A percentile compares a stretch with the other conserved stretches of the same genome.
These are phyloP conservation scores for Ascomycota sp. DNA, from an alignment of 2,329 filamentous ascomycete genomes.

Conservation along the genomic window DNA sequence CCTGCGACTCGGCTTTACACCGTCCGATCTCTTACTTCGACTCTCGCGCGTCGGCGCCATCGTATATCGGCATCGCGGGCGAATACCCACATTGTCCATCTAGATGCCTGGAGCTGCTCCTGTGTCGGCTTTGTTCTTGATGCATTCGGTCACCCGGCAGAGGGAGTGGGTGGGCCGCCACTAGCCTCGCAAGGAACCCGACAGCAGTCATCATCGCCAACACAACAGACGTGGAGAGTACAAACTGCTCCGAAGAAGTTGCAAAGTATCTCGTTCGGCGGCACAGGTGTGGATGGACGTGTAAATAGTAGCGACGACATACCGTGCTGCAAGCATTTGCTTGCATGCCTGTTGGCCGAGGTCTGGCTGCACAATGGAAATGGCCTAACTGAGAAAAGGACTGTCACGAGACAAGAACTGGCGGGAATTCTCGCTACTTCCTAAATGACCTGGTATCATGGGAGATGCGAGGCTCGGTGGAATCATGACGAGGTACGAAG, in stretches of 20 bases:
- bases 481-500: no score
- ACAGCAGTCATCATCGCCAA: neutral
- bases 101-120: slow-evolving; percentile 68
- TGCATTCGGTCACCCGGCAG: slow-evolving; percentile 25
- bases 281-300: slow-evolving; percentile 19
- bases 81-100: slow-evolving; percentile 46
- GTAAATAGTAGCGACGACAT: slow-evolving; percentile 13
- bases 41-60: slow-evolving; percentile 7
- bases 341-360: slow-evolving; percentile 62
- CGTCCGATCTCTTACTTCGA: slow-evolving; percentile 37
- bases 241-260: neutral
- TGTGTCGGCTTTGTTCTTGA: slow-evolving; percentile 70
- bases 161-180: neutral
- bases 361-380: slow-evolving; percentile 32
- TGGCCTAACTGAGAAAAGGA: slow-evolving; percentile 31
- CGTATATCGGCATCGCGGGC: slow-evolving; percentile 4
- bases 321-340: slow-evolving; percentile 68
- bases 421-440: slow-evolving; percentile 43
- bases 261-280: slow-evolving; percentile 22
- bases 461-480: neutral
- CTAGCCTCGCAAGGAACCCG: no score
- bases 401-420: slow-evolving; percentile 45
- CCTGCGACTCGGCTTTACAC: slow-evolving; percentile 27
- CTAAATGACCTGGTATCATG: slow-evolving; percentile 3
- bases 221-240: neutral